Conservation (phyloP, 192 early-diverging fungal genomes). For the Podila horticola region DNA sequence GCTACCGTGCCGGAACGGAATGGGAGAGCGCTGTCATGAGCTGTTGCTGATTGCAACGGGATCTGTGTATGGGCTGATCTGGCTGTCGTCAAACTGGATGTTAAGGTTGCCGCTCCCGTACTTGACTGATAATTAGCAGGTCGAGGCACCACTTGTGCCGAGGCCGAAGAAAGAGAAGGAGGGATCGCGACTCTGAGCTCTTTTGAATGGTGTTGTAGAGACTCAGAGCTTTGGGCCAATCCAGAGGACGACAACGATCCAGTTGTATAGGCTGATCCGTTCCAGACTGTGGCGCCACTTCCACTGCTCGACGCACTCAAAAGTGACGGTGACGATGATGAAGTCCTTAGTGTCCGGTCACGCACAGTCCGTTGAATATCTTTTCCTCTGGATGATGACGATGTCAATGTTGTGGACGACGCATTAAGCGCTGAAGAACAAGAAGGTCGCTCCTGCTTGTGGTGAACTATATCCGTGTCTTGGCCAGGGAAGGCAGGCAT, state of each 20-base stretch:
- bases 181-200: not conserved
- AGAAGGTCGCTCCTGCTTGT: not conserved
- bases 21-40: not conserved
- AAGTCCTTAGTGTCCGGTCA: constrained; percentile 3
- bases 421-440: not conserved
- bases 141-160: not conserved
- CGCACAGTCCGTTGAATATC: not conserved
- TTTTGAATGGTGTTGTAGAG: not conserved
- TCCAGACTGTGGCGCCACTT: no score
- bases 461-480: not conserved
- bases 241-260: not conserved
- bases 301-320: constrained; percentile 2
- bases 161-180: not conserved
- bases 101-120: not conserved
- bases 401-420: not conserved
- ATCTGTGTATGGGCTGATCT: no score
- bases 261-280: not conserved
- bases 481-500: constrained; percentile 6
- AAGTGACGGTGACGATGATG: constrained; percentile 2
- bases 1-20: not conserved
- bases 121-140: not conserved
- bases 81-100: not conserved
- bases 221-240: not conserved
- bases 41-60: no score
- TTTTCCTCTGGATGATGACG: not conserved